phyloP scores from a whole-genome alignment of 305 asterid species.

The Euphrasia arctica region DNA sequence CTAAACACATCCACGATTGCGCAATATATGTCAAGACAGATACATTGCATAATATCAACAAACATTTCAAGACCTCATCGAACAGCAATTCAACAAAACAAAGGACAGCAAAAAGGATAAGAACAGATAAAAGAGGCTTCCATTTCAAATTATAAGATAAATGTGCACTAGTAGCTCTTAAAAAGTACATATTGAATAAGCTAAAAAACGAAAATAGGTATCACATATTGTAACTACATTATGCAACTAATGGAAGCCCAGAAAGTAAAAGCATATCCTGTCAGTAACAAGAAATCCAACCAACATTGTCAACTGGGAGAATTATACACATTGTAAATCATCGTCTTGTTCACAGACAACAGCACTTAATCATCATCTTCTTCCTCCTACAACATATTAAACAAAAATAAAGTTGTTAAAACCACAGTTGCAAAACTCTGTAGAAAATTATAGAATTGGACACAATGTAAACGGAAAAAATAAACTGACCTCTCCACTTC shows the following conservation, averaged over 20 bases:
- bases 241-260: not conserved
- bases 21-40: not conserved
- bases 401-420: not conserved
- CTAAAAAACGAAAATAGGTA: not conserved
- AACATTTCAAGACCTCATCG: not conserved
- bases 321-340: not conserved
- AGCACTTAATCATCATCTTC: slow-evolving; percentile 30
- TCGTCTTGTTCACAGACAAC: not conserved
- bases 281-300: not conserved
- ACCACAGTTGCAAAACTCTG: not conserved
- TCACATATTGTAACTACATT: not conserved
- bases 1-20: too few species aligned
- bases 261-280: not conserved
- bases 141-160: not conserved
- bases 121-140: not conserved
- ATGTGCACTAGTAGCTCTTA: not conserved
- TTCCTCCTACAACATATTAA: slow-evolving; percentile 31
- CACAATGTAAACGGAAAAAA: not conserved
- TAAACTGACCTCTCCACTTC: slow-evolving; percentile 51
- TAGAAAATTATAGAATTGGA: not conserved
- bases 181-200: not conserved
- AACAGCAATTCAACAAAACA: too few species aligned
- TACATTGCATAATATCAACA: not conserved
- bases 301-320: slow-evolving; percentile 2
- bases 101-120: too few species aligned